Conservation (phyloP, 116 monocot genomes). For the Papilionanthe hybrid region DNA sequence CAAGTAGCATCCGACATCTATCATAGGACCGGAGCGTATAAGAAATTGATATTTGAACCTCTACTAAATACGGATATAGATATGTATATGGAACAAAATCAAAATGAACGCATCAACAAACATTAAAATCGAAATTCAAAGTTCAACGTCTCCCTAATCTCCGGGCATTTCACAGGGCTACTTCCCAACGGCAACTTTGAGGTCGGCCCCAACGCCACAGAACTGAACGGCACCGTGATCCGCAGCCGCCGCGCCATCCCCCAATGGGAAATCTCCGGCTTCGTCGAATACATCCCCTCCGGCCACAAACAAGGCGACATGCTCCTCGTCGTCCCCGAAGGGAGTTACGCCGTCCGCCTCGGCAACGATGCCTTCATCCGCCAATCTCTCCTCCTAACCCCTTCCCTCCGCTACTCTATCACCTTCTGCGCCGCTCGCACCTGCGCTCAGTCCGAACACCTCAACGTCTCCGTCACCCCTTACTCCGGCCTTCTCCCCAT, state of each 20-base stretch:
- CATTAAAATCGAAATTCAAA: too few relatives aligned
- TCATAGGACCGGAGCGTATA: too few relatives aligned
- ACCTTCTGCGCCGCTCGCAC: conserved; percentile 79
- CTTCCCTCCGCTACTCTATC: conserved; percentile 47
- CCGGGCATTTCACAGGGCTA: conserved; percentile 24
- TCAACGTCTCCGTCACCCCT: conserved; percentile 65
- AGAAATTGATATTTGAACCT: too few relatives aligned
- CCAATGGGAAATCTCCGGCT: conserved; percentile 70
- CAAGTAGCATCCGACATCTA: too few relatives aligned
- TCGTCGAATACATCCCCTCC: conserved; percentile 76
- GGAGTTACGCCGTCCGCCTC: conserved; percentile 63
- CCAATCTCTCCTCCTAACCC: conserved; percentile 32
- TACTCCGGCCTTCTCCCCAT: conserved; percentile 58
- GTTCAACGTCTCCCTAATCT: too few relatives aligned
- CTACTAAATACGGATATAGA: too few relatives aligned
- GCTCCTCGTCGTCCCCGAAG: conserved; percentile 76
- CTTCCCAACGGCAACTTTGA: conserved; percentile 72
- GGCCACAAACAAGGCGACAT: conserved; percentile 83
- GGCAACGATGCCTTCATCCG: conserved; percentile 85
- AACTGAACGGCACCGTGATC: conserved; percentile 56
- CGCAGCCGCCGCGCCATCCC: conserved; percentile 34
- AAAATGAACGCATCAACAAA: too few relatives aligned
- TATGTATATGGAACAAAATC: too few relatives aligned
- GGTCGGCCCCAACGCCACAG: conserved; percentile 24
- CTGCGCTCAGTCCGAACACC: conserved; percentile 69